A percentile compares a stretch with the other conserved stretches of the same genome.
Conservation (phyloP, 306 rosid species). For the Vicia villosa region DNA sequence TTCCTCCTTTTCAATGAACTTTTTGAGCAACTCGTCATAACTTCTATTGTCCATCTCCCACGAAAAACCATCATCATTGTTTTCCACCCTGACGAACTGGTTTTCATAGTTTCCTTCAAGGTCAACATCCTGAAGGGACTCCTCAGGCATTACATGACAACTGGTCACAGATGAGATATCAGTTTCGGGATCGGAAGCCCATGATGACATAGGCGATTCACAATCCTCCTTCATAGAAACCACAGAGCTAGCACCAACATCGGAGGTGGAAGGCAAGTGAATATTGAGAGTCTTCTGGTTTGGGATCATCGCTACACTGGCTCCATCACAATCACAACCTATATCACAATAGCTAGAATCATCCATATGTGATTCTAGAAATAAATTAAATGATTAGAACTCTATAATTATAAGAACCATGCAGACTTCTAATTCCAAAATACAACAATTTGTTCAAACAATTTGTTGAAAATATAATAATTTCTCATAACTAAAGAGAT, state of each 20-base stretch:
- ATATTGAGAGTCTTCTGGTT: conserved; percentile 43
- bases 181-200: conserved; percentile 55
- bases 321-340: background rate
- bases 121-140: conserved; percentile 12
- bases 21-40: conserved; percentile 46
- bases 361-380: conserved; percentile 41
- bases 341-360: conserved; percentile 46
- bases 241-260: conserved; percentile 41
- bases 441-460: no score
- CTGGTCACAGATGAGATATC: conserved; percentile 38
- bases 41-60: conserved; percentile 29
- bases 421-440: no score
- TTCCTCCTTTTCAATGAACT: conserved; percentile 43
- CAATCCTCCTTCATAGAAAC: background rate
- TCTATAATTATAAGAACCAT: background rate
- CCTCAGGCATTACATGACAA: conserved; percentile 39
- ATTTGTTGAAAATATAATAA: no score
- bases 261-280: conserved; percentile 56
- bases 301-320: conserved; percentile 27
- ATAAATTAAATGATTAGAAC: conserved; percentile 15
- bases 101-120: conserved; percentile 44
- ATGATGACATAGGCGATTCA: conserved; percentile 47
- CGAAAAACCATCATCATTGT: conserved; percentile 19
- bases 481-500: no score
- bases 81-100: conserved; percentile 34